A percentile compares a stretch with the other conserved stretches of the same genome.
Conservation (phyloP, 2,329 filamentous ascomycete genomes). For the Huntiella moniliformis region DNA sequence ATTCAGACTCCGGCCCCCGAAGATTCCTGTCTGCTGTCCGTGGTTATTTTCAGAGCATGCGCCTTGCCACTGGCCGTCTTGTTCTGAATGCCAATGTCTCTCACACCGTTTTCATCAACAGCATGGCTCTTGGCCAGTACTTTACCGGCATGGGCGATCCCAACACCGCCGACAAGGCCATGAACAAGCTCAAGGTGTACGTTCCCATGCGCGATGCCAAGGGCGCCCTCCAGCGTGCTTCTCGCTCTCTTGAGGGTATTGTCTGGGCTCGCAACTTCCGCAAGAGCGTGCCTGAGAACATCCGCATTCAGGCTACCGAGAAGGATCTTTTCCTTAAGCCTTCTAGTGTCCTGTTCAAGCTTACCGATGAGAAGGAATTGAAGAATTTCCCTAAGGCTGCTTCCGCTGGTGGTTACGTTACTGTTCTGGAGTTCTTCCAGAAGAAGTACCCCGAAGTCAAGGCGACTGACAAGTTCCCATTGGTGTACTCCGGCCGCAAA, state of each 20-base stretch:
- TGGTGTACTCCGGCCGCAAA: constrained; percentile 46
- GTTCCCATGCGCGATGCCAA: constrained; percentile 5
- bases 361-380: constrained; percentile 18
- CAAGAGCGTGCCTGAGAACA: background rate
- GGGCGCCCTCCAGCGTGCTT: background rate
- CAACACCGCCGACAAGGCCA: constrained; percentile 32
- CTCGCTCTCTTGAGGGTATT: constrained; percentile 3
- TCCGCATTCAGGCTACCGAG: background rate
- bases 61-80: constrained; percentile 32
- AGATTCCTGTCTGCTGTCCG: constrained; percentile 21
- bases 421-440: constrained; percentile 27
- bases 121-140: constrained; percentile 11
- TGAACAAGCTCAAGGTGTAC: constrained; percentile 5
- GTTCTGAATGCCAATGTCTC: constrained; percentile 37
- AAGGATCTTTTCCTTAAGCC: constrained; percentile 2
- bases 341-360: constrained; percentile 16
- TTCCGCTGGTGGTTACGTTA: constrained; percentile 16
- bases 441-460: constrained; percentile 20
- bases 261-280: constrained; percentile 1
- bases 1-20: constrained; percentile 15
- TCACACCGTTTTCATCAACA: constrained; percentile 28
- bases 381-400: constrained; percentile 16
- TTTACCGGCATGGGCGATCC: constrained; percentile 14
- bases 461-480: constrained; percentile 26
- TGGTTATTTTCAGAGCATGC: constrained; percentile 37